These are phyloP conservation scores for Termitomyces sp. DNA, from an alignment of 768 basidiomycete genomes.

Conservation along the genomic window DNA sequence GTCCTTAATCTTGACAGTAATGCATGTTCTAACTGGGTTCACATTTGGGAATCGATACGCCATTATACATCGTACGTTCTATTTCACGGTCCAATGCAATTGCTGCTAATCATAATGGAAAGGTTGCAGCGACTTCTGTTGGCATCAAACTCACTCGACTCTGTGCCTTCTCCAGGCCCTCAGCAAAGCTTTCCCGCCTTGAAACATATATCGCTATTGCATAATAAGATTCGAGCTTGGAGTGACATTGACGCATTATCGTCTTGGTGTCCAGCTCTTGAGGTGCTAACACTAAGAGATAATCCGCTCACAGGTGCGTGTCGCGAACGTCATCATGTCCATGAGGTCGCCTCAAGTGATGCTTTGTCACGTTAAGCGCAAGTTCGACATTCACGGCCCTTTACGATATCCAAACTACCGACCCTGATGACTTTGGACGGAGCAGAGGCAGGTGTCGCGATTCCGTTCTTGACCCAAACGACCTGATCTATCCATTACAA, in stretches of 20 bases:
- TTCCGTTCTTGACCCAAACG: background rate
- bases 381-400: slow-evolving; percentile 43
- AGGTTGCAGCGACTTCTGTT: slow-evolving; percentile 66
- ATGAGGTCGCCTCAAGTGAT: slow-evolving; percentile 2
- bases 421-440: slow-evolving; percentile 59
- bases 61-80: slow-evolving; percentile 41
- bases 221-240: slow-evolving; percentile 58
- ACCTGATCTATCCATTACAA: slow-evolving; percentile 2
- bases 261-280: slow-evolving; percentile 63
- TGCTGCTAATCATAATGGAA: slow-evolving; percentile 15
- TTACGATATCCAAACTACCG: slow-evolving; percentile 65
- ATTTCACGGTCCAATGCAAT: slow-evolving; percentile 7
- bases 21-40: slow-evolving; percentile 48
- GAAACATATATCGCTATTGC: slow-evolving; percentile 57
- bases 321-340: slow-evolving; percentile 1
- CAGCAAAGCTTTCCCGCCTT: slow-evolving; percentile 28
- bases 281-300: slow-evolving; percentile 51
- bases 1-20: slow-evolving; percentile 72
- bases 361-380: slow-evolving; percentile 27
- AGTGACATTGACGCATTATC: slow-evolving; percentile 56
- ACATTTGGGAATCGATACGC: slow-evolving; percentile 37
- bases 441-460: slow-evolving; percentile 34
- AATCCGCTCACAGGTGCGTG: slow-evolving; percentile 62
- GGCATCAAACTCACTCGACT: slow-evolving; percentile 51
- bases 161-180: slow-evolving; percentile 37